Evolutionary conservation across 768 basidiomycete genomes (phyloP), one percentile per base, ranked within the genome.

Genomic region (Russula virescens): DNA sequence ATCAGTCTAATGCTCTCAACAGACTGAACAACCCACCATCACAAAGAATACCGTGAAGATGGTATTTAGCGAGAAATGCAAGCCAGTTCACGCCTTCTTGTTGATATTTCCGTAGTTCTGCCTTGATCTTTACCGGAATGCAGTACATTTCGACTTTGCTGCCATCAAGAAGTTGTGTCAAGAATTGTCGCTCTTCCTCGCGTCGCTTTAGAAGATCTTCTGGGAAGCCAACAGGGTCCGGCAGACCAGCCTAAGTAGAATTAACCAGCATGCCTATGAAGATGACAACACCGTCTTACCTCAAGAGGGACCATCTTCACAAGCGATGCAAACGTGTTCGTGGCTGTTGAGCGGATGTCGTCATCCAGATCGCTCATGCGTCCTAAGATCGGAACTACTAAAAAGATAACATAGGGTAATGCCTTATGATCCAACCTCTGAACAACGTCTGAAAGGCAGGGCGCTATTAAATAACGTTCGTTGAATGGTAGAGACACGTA

Each of bases 261-360:
- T 38, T 64, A 25, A 62, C 23, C 21, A 19, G 35, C 38, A 45
- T 6, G 38, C 47, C 42, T 23, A 19, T 35, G 4, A 26, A 4
- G 28, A 49, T 31, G 53, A 31, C 48, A 23, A 46, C 19, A 26
- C 42, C 5, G 23, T 68, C 80, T 63, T 64, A 94, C 94, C 83
- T 98, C 97, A 0, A 99, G 80, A 6, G 97, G 97, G 14, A 98
- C 93, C 89, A 99, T 96, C 78, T 98, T 98, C 65, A 99, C 92
- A 19, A 99, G 77, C 0, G 93, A 90, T 0, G 97, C 97, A 70
- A 99, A 99, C 0, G 94, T 95, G 71, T 94, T 94, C n/a, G 97
- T 98, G 3, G 97, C 88, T 2, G 93, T 85, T 31, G 96, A 85
- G 28, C 97, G 88, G 46, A 97, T 89, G 62, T 91, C 89, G 64